Evolutionary conservation across 2,329 filamentous ascomycete genomes (phyloP).

Genomic region (Talaromyces piceae): DNA sequence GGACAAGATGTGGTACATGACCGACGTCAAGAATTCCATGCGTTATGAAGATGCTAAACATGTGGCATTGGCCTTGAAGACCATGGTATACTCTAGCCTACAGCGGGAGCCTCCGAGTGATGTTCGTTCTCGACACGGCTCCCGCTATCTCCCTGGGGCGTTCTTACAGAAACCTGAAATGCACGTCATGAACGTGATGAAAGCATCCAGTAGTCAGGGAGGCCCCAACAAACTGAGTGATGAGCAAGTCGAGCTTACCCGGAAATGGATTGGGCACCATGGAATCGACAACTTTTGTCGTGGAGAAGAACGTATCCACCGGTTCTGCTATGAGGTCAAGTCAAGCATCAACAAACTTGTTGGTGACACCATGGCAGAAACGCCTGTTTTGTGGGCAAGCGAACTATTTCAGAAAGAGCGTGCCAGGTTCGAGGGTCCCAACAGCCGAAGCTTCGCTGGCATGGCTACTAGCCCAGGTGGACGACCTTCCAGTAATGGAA

Average conservation of each 20-base stretch:
- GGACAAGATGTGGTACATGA: conserved; percentile 98
- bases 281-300: conserved; percentile 88
- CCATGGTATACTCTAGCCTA: conserved; percentile 61
- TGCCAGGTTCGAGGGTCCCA: conserved; percentile 34
- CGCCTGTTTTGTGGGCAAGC: conserved; percentile 86
- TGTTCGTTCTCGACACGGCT: conserved; percentile 30
- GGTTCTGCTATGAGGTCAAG: conserved; percentile 85
- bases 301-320: conserved; percentile 89
- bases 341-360: conserved; percentile 79
- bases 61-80: conserved; percentile 79
- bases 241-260: conserved; percentile 80
- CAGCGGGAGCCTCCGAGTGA: conserved; percentile 23
- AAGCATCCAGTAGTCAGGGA: conserved; percentile 73
- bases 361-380: conserved; percentile 74
- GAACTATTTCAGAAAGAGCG: conserved; percentile 73
- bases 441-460: conserved; percentile 28
- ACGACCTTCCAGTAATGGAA: conserved; percentile 37
- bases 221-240: conserved; percentile 95
- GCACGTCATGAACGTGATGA: conserved; percentile 80
- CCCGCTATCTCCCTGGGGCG: conserved; percentile 44
- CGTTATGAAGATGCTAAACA: conserved; percentile 81
- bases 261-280: conserved; percentile 71
- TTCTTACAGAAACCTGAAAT: conserved; percentile 75
- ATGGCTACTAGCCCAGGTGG: conserved; percentile 40
- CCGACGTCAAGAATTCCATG: conserved; percentile 82